These are phyloP conservation scores for Teratosphaeria nubilosa DNA, from an alignment of 2,329 filamentous ascomycete species.

Conservation along the genomic window DNA sequence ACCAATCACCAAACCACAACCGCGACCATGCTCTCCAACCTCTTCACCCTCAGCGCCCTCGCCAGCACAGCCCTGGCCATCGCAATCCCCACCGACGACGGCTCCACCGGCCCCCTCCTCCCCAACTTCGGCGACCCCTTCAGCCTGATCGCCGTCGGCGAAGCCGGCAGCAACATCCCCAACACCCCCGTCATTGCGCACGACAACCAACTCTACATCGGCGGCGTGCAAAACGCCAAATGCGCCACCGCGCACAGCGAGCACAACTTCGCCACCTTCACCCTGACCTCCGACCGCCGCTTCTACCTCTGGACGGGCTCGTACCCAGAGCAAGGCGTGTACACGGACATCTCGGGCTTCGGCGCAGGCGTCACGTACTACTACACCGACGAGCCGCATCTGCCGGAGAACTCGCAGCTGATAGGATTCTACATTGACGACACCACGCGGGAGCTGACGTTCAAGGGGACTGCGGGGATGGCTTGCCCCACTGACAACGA, in stretches of 20 bases:
- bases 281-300: background rate
- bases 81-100: background rate
- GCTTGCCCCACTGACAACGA: background rate
- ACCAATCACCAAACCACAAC: background rate
- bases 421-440: background rate
- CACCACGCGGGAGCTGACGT: background rate
- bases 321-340: background rate
- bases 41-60: background rate
- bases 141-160: background rate
- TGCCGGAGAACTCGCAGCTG: background rate
- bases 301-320: background rate
- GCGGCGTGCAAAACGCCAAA: background rate
- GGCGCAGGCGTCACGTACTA: background rate
- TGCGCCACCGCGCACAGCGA: background rate
- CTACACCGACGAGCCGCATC: background rate
- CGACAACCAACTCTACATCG: background rate
- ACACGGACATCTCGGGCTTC: background rate
- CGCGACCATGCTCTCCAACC: background rate
- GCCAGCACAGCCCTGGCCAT: background rate
- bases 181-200: background rate
- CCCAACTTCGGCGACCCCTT: background rate
- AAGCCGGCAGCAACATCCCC: background rate
- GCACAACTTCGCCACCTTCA: background rate
- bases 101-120: background rate
- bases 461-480: background rate